Percentiles rank a stretch among this genome's conserved stretches.
These are phyloP conservation scores for Pseudopyricularia javanii DNA, from an alignment of 2,329 filamentous ascomycete species.

Conservation along the genomic window DNA sequence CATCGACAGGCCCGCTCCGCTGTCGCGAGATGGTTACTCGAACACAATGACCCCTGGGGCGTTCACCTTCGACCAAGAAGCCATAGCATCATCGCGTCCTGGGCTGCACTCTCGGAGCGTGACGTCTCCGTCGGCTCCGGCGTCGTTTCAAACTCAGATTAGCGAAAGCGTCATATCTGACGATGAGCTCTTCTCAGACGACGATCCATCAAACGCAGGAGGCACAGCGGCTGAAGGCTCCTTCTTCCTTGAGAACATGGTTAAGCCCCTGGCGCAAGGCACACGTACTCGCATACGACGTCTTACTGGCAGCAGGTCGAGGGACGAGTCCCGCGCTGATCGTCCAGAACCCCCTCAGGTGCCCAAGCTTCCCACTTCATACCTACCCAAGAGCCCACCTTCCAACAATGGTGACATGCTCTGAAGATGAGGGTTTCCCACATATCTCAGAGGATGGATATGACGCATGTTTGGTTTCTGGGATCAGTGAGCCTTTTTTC, in stretches of 20 bases:
- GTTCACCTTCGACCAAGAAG: conserved; percentile 24
- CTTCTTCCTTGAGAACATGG: conserved; percentile 48
- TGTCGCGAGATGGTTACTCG: conserved; percentile 40
- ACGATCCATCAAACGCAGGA: conserved; percentile 30
- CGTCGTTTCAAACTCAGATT: conserved; percentile 40
- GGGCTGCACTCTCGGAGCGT: conserved; percentile 70
- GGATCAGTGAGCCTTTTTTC: background rate
- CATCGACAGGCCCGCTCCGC: conserved; percentile 46
- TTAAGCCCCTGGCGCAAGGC: conserved; percentile 43
- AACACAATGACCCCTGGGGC: conserved; percentile 53
- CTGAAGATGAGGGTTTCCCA: background rate
- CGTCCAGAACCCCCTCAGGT: conserved; percentile 7
- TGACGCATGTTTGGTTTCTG: background rate
- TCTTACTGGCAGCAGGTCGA: conserved; percentile 42
- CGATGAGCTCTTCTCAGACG: conserved; percentile 74
- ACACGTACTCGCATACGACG: conserved; percentile 48
- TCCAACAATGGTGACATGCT: conserved; percentile 9
- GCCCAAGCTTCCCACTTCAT: conserved; percentile 13
- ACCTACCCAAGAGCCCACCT: conserved; percentile 9
- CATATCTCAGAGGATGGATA: background rate
- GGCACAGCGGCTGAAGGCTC: conserved; percentile 25
- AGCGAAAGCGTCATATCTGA: conserved; percentile 54
- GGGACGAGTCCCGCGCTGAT: conserved; percentile 14
- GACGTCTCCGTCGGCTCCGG: conserved; percentile 61
- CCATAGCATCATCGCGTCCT: conserved; percentile 35